These are phyloP conservation scores for Pseudisothecium myosuroides DNA, from an alignment of 225 moss, liverwort and hornwort genomes.

Conservation along the genomic window DNA sequence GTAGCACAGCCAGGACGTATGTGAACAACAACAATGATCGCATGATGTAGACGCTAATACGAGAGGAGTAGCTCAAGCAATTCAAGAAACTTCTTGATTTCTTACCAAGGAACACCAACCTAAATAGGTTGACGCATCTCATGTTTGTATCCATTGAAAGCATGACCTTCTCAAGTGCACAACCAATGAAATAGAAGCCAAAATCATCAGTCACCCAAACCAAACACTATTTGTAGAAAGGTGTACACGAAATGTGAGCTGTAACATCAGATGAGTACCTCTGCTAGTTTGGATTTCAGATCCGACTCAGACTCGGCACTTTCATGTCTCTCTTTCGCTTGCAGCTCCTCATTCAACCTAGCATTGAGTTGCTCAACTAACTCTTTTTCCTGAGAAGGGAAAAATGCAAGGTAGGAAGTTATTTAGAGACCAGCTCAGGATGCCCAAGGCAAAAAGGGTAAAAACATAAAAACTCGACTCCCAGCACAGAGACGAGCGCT, in stretches of 20 bases:
- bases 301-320: slow-evolving; percentile 47
- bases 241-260: not conserved
- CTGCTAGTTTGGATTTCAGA: slow-evolving; percentile 57
- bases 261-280: slow-evolving; percentile 25
- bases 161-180: not conserved
- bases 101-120: not conserved
- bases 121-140: not conserved
- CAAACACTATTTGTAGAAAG: not conserved
- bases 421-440: not conserved
- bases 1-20: not conserved
- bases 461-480: not conserved
- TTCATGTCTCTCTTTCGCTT: slow-evolving; percentile 32
- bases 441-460: not conserved
- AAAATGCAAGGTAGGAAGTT: not conserved
- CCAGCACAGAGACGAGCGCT: not conserved
- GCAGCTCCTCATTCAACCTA: slow-evolving; percentile 82
- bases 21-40: not conserved
- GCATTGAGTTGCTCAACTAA: slow-evolving; percentile 79
- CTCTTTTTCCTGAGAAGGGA: slow-evolving; percentile 59
- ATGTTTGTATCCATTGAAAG: not conserved
- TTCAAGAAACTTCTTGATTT: not conserved
- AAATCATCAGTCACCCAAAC: not conserved
- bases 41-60: not conserved
- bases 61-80: not conserved
- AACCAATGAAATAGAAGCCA: not conserved